Percentiles rank a stretch among this genome's conserved stretches.
Conservation (phyloP, 495 filamentous ascomycete genomes). For the Penicillium simplicissimum region DNA sequence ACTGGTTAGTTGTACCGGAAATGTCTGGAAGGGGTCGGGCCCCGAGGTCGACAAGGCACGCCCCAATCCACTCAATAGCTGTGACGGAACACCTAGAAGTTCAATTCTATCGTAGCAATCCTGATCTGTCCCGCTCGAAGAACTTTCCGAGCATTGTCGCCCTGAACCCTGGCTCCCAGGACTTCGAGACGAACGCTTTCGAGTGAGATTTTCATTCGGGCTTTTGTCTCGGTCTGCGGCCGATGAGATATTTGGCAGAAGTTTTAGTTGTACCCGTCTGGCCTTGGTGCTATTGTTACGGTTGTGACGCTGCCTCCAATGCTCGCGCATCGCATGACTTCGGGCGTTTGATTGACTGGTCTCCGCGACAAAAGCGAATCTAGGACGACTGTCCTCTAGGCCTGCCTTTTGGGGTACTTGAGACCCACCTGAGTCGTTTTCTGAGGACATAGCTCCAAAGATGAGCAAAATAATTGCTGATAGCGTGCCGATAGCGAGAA, state of each 20-base stretch:
- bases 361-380: conserved; percentile 25
- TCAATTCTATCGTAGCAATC: background rate
- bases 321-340: conserved; percentile 32
- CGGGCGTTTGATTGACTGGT: conserved; percentile 22
- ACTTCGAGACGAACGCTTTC: conserved; percentile 8
- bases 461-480: background rate
- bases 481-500: background rate
- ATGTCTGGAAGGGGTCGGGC: conserved; percentile 32
- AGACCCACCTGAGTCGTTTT: conserved; percentile 7
- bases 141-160: background rate
- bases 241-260: background rate
- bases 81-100: conserved; percentile 9
- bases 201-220: background rate
- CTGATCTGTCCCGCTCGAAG: background rate
- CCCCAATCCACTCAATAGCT: conserved; percentile 19
- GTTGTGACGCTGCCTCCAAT: conserved; percentile 28
- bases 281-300: conserved; percentile 19
- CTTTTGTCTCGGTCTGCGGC: background rate
- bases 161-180: conserved; percentile 4
- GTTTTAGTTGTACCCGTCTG: conserved; percentile 1
- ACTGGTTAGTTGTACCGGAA: conserved; percentile 28
- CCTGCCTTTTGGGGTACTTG: background rate
- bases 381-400: background rate
- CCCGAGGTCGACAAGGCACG: conserved; percentile 21
- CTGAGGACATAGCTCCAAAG: conserved; percentile 1